Base-by-base conservation (phyloP, 768 basidiomycete genomes). In the Clavulina sp. region DNA sequence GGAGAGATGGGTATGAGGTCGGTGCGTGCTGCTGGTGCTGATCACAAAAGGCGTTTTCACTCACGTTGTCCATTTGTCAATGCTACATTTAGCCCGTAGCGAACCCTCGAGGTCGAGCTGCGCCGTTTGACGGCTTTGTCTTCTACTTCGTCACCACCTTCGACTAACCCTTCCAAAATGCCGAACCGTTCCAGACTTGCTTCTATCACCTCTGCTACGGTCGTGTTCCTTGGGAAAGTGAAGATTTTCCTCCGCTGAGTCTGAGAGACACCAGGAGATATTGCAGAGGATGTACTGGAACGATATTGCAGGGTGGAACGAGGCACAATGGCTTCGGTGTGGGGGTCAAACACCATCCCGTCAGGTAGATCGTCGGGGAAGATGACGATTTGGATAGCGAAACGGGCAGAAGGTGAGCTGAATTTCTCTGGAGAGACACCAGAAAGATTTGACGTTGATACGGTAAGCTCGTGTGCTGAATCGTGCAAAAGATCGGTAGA, bases 111-210 rank as follows among this genome's bases (percentile, higher is more conserved):
- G 4, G 75, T 70, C 61, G 4, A 40, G 52, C 87, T 93, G 56
- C 81, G 72, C 53, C 91, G 70, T 66, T 89, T 88, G 4, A 75
- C 71, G 31, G 80, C 69, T 62, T 93, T 91, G 62, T 96, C 93
- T 65, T 99, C 95, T 1, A 99, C 76, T 60, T 96, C 93, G 63
- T 99, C 95, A 1, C 95, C 95, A 2, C 95, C 95, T 63, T 96
- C 92, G 2, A 97, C 93, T 1, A 99, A 89, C n/a, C 92, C 95
- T 34, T 95, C 93, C 32, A 76, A 69, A 52, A 99, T 95, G 2
- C 95, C 95, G 61, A 97, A 96, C 53, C 89, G 68, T 61, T 96
- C 95, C 56, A 99, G 62, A 4, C 82, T 84, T 33, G 85, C 70
- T 64, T 99, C 95, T 34, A 95, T 88, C 13, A 92, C 91, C 65